Base-by-base conservation (phyloP, 345 rosid species). In the Eucalyptus victrix region DNA sequence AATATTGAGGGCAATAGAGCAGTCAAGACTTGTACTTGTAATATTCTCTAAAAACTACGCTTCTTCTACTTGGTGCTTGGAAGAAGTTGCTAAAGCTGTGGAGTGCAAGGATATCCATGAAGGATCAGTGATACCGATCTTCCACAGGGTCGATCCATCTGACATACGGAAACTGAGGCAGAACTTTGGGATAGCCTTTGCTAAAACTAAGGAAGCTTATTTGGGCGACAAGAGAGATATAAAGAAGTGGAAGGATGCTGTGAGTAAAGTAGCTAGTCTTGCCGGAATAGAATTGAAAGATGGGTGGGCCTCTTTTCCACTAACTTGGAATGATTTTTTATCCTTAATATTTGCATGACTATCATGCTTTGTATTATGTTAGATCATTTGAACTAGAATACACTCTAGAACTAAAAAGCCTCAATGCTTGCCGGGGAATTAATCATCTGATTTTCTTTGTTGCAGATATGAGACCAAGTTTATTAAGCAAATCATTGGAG, bases 1-100 rank as follows among this genome's bases (percentile, higher is more conserved):
- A 34, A 34, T 34, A 34, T 34, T 34, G 3, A 34, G 37, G 37
- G 37, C 37, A 34, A 34, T 34, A 34, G 37, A 34, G 37, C 37
- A 34, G 3, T 34, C 37, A 34, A 34, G 37, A 34, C 37, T 34
- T 34, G 37, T 34, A 3, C 37, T 34, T 34, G 37, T 34, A 3
- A 34, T 34, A 34, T 34, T 34, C 37, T 34, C 3, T 34, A 3
- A 34, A 34, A 34, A 34, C 37, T 34, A 34, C 37, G 3, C 37
- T 34, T 34, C 37, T 34, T 34, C 37, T 30, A 60, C 51, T 9
- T 88, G 91, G 88, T 89, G 89, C 90, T 17, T 91, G 83, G 88
- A 91, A 24, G 92, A 91, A 86, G 88, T 88, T 13, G 51, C 83
- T 28, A 86, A 89, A 85, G 72, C 72, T 30, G 8, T 88, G 14